Base-by-base conservation (phyloP, 2,329 filamentous ascomycete genomes). In the Clonostachys rosea region DNA sequence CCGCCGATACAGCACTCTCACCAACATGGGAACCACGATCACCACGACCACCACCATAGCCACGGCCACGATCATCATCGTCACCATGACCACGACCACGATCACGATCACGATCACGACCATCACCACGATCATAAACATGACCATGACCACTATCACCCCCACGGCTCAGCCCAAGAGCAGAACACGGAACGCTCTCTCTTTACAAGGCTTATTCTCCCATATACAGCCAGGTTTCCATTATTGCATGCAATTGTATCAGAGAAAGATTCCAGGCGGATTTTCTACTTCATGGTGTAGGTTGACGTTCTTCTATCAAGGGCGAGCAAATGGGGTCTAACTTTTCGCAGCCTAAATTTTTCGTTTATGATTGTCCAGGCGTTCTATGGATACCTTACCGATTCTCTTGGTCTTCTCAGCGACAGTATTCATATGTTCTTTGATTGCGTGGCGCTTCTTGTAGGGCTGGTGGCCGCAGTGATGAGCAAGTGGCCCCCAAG, bases 371-470 rank as follows among this genome's bases (percentile, higher is more conserved):
- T 88, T 34, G 83, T 99, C 2, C 94, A 99, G 60, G 87, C 91
- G 39, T 90, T 92, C 51, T 99, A 99, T 60, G 94, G 94, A 43
- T 95, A 94, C 58, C 71, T 94, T 11, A 97, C 91, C 5, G 91
- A 95, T 55, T 99, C 94, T 0, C 73, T 99, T 6, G 94, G 94
- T 4, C 76, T 99, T n/a, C 80, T 99, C 16, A 96, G 91, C 55
- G 94, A 99, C 67, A 97, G 91, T 59, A 94, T 99, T 52, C 94
- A 99, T 69, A 99, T 99, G 94, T 92, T 99, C 60, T 97, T 99
- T 58, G 94, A 99, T 67, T 99, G 94, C 56, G 84, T 96, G 35
- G 94, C 92, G 17, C 78, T 99, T 30, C 82, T 89, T 2, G 91
- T 99, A 35, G 94, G 94, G 11, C 75, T 99, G 10, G 86, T 92